phyloP scores from a whole-genome alignment of 768 basidiomycete genomes.

The Termitomyces sp. region DNA sequence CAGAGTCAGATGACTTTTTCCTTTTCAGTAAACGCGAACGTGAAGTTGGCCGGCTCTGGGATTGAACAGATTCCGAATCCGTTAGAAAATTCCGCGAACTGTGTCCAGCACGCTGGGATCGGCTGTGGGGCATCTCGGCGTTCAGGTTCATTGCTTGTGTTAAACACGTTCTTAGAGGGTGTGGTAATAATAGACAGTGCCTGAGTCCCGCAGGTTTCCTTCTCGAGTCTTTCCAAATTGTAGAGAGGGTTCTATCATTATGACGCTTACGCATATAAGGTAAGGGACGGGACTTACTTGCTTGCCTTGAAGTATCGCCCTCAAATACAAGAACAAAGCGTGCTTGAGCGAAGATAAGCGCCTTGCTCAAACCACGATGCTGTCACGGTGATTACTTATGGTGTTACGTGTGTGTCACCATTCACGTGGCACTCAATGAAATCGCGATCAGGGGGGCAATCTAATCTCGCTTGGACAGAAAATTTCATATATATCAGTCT shows the following conservation, averaged over 20 bases:
- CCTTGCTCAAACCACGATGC: too few relatives aligned
- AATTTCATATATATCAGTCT: slow-evolving; percentile 3
- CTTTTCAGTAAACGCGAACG: slow-evolving; percentile 19
- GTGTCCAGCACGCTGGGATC: background rate
- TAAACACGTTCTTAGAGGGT: background rate
- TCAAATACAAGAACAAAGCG: background rate
- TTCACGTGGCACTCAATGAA: slow-evolving; percentile 8
- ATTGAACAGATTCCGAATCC: background rate
- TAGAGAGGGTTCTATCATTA: background rate
- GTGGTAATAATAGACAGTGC: background rate
- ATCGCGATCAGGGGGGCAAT: slow-evolving; percentile 5
- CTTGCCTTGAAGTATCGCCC: too few relatives aligned
- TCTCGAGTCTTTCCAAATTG: background rate
- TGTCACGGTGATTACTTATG: too few relatives aligned
- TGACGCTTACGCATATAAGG: too few relatives aligned
- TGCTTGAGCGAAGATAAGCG: background rate
- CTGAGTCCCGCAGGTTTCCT: background rate
- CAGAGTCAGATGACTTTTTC: slow-evolving; percentile 21
- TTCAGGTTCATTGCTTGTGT: background rate
- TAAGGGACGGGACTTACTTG: background rate
- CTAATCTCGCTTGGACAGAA: slow-evolving; percentile 8
- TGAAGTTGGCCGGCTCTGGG: background rate
- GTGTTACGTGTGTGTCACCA: background rate
- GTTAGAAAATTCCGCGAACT: background rate
- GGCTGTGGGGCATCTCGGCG: background rate